A percentile compares a stretch with the other conserved stretches of the same genome.
Conservation (phyloP, 345 rosid genomes). For the Raphanus sativus region DNA sequence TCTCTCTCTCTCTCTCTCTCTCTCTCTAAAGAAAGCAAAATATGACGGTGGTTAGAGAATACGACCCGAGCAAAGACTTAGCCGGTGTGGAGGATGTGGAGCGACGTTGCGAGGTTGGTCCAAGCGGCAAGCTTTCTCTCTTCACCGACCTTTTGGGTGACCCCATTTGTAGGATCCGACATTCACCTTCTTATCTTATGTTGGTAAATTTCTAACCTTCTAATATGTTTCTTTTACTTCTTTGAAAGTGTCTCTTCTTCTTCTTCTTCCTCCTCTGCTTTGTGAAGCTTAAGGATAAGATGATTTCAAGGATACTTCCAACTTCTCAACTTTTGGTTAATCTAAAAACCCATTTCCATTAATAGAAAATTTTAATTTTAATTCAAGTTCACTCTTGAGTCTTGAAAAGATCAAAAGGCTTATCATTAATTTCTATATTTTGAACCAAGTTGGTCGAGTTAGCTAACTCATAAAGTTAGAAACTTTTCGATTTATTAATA, state of each 20-base stretch:
- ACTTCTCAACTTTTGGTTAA: constrained; percentile 6
- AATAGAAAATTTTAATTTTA: not conserved
- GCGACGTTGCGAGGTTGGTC: constrained; percentile 86
- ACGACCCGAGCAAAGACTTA: constrained; percentile 59
- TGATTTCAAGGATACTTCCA: not conserved
- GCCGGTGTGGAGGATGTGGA: constrained; percentile 71
- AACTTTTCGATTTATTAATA: not conserved
- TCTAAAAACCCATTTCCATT: not conserved
- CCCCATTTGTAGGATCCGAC: constrained; percentile 97
- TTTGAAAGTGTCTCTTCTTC: not conserved
- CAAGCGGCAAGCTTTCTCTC: constrained; percentile 55
- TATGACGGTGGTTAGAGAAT: constrained; percentile 59
- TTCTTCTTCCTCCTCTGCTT: not conserved
- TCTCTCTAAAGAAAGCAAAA: not conserved
- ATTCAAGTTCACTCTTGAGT: not conserved
- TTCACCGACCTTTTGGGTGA: constrained; percentile 98
- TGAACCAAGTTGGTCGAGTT: not conserved
- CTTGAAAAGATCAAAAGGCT: constrained; percentile 34
- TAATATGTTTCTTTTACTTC: not conserved
- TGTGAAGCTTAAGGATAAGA: not conserved
- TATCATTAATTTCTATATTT: not conserved
- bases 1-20: too few species aligned
- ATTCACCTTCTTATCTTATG: constrained; percentile 95
- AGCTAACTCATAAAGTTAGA: not conserved
- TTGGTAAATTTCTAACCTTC: constrained; percentile 51